These are phyloP conservation scores for Aspergillus coremiiformis DNA, from an alignment of 495 filamentous ascomycete species.

Conservation along the genomic window DNA sequence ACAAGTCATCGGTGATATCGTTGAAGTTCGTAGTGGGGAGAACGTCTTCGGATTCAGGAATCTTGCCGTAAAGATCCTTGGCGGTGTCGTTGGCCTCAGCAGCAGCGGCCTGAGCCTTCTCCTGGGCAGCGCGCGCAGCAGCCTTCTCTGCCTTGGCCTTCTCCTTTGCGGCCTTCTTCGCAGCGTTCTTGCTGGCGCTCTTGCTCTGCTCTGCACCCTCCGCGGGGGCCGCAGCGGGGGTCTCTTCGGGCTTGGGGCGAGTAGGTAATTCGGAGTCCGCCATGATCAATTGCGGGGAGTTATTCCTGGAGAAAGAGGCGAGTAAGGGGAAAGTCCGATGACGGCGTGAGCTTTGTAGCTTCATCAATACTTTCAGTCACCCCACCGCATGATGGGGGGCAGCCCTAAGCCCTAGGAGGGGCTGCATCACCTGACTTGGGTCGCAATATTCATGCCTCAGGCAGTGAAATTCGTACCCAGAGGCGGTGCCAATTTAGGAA, in stretches of 20 bases:
- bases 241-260: slow-evolving; percentile 42
- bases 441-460: slow-evolving; percentile 1
- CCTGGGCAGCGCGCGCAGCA: slow-evolving; percentile 46
- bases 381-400: slow-evolving; percentile 26
- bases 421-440: slow-evolving; percentile 6
- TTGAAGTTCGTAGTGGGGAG: slow-evolving; percentile 30
- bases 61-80: slow-evolving; percentile 58
- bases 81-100: slow-evolving; percentile 59
- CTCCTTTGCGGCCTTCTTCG: slow-evolving; percentile 63
- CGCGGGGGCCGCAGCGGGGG: slow-evolving; percentile 26
- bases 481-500: too few species aligned
- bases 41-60: slow-evolving; percentile 36
- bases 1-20: slow-evolving; percentile 47
- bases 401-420: slow-evolving; percentile 43
- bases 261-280: slow-evolving; percentile 43
- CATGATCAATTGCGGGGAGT: slow-evolving; percentile 23
- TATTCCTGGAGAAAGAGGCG: slow-evolving; percentile 1
- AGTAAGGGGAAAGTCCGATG: slow-evolving; percentile 3
- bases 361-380: slow-evolving; percentile 13
- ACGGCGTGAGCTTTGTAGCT: slow-evolving; percentile 2
- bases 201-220: slow-evolving; percentile 31
- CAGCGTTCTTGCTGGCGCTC: slow-evolving; percentile 53
- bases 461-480: background rate
- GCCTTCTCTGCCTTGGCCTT: slow-evolving; percentile 60
- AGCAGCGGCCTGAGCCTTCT: slow-evolving; percentile 43